Conservation (phyloP, 352 stramenopile genomes). For the Thalassiosira gravida region DNA sequence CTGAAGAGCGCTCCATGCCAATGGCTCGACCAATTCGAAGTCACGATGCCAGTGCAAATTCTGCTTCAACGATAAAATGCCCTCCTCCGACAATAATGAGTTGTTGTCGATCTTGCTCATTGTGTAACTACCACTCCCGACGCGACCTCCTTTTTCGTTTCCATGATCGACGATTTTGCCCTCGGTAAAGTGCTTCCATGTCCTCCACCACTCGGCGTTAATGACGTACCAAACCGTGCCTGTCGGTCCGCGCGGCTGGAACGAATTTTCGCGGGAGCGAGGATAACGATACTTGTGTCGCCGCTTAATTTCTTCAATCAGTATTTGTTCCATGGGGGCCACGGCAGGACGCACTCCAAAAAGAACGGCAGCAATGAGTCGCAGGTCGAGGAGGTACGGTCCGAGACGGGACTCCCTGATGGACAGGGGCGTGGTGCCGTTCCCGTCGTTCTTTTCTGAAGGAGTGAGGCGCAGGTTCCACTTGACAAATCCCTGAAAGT, state of each 20-base stretch:
- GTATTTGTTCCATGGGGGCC: constrained; percentile 59
- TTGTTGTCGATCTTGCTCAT: constrained; percentile 80
- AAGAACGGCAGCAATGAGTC: constrained; percentile 74
- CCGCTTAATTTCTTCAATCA: constrained; percentile 73
- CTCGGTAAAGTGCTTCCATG: constrained; percentile 66
- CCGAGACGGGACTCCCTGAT: constrained; percentile 55
- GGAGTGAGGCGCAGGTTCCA: constrained; percentile 42
- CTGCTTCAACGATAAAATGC: constrained; percentile 69
- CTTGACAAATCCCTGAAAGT: constrained; percentile 57
- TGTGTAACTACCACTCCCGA: constrained; percentile 26
- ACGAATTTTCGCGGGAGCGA: constrained; percentile 38
- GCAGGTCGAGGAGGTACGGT: constrained; percentile 72
- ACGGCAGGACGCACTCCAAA: constrained; percentile 75
- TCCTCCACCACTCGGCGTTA: constrained; percentile 70
- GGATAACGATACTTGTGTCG: constrained; percentile 78
- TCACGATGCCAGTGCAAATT: constrained; percentile 77
- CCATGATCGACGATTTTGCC: not conserved
- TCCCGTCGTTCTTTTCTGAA: constrained; percentile 13
- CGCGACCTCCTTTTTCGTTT: constrained; percentile 15
- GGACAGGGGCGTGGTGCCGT: constrained; percentile 8
- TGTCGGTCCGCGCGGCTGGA: constrained; percentile 67
- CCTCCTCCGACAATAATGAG: constrained; percentile 68
- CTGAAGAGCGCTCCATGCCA: constrained; percentile 82
- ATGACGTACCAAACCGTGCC: constrained; percentile 84
- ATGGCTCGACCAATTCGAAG: constrained; percentile 82